Evolutionary conservation across 2,329 filamentous ascomycete species (phyloP), one percentile per base, ranked within the genome.

Genomic region (Rutstroemia sp.): DNA sequence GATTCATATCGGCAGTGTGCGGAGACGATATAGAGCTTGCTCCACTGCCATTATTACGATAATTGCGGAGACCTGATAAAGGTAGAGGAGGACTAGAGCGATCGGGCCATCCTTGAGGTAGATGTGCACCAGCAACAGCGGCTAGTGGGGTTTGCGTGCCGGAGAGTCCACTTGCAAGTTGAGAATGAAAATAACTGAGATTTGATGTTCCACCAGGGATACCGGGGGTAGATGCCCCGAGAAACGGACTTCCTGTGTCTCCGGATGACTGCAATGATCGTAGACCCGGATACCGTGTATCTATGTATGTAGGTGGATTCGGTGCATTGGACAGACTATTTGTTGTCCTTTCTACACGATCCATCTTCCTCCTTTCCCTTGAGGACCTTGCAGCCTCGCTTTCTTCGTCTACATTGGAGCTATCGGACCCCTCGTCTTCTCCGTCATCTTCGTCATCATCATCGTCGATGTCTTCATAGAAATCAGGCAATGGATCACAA

Each of bases 401-500:
- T 27, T 48, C 45, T 53, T 57, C 34, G 23, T 55, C 51, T n/a
- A 49, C 46, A 41, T 56, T 41, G 18, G 30, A 54, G 9, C 42
- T 49, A 37, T 61, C 58, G 59, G 62, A 65, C 9, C 60, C 58
- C 6, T 74, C 72, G n/a, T 72, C 72, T 1, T 71, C 72, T 2
- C 74, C 74, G 2, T 75, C 74, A 2, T 78, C 80, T 39, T 77
- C 79, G 41, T 81, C 79, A 25, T 81, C 77, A 21, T 81, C 79
- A 58, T 87, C 86, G 39, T 84, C 76, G 25, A 88, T 83, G 64
- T 89, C 85, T 65, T 96, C 94, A 75, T 99, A 99, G 69, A 99
- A 99, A 67, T 99, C 94, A 0, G 91, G 86, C 58, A 97, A 80
- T 2, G 94, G 94, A 70, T 99, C 92, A 65, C 92, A 95, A 59